Conservation (phyloP, 768 basidiomycete species). For the Suillus paluster region DNA sequence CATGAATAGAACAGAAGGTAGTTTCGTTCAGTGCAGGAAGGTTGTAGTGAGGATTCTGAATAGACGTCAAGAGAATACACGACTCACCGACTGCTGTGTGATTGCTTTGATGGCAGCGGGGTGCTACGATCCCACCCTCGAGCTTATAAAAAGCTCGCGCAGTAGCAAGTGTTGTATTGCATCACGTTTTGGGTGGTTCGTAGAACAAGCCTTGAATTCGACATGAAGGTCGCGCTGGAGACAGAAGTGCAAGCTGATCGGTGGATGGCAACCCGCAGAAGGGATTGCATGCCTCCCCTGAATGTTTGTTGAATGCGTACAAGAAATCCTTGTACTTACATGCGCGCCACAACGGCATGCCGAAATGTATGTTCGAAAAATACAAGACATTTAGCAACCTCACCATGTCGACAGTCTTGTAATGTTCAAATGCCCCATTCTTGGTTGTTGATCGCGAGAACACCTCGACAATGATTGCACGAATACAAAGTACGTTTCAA, state of each 20-base stretch:
- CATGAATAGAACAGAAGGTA: constrained; percentile 5
- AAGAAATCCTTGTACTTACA: constrained; percentile 30
- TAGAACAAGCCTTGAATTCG: constrained; percentile 25
- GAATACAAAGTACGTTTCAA: not conserved
- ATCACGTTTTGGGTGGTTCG: constrained; percentile 17
- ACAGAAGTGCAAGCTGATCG: constrained; percentile 12
- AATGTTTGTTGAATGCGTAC: constrained; percentile 13
- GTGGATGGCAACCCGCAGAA: constrained; percentile 6
- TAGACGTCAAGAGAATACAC: constrained; percentile 1
- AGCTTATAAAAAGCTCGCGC: constrained; percentile 29
- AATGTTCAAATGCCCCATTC: not conserved
- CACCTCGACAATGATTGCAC: not conserved
- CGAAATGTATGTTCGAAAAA: not conserved
- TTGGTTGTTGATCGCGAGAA: not conserved
- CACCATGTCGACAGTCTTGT: not conserved
- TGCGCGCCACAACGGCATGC: not conserved
- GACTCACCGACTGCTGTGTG: constrained; percentile 32
- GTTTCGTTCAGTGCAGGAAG: not conserved
- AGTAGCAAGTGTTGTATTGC: constrained; percentile 12
- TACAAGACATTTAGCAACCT: constrained; percentile 2
- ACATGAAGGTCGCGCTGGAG: constrained; percentile 26
- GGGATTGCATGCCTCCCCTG: constrained; percentile 1
- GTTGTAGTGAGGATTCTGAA: constrained; percentile 7
- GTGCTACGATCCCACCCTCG: constrained; percentile 8
- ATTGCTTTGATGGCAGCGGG: constrained; percentile 28